Evolutionary conservation across 345 rosid genomes (phyloP).

Genomic region (Boechera retrofracta): DNA sequence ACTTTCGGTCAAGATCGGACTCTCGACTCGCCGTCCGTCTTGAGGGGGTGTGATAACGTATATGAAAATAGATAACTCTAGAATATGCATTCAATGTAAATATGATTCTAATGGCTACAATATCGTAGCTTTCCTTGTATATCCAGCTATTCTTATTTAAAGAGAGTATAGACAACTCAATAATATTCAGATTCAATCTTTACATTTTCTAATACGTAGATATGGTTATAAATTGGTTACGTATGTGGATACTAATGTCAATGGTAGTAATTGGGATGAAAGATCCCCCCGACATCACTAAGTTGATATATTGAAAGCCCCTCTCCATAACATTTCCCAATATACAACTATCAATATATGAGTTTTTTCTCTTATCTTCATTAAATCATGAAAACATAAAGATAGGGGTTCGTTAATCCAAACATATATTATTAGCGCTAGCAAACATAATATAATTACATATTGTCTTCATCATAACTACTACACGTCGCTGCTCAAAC

Average conservation of each 20-base stretch:
- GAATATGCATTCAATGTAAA: too few species aligned
- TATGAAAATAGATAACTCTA: too few species aligned
- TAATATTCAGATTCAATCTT: too few species aligned
- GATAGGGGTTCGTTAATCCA: constrained; percentile 7
- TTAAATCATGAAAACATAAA: constrained; percentile 8
- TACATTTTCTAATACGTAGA: neutral
- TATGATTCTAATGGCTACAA: too few species aligned
- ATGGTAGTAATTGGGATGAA: neutral
- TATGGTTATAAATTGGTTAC: neutral
- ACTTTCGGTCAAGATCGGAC: too few species aligned
- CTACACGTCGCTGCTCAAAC: constrained; percentile 14
- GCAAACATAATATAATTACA: constrained; percentile 7
- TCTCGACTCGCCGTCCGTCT: too few species aligned
- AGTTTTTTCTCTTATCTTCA: neutral
- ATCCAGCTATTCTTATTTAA: too few species aligned
- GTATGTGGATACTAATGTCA: neutral
- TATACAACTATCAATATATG: neutral
- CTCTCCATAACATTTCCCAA: neutral
- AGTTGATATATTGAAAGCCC: neutral
- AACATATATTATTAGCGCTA: constrained; percentile 1
- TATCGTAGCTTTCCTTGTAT: too few species aligned
- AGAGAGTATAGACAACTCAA: too few species aligned
- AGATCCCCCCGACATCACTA: neutral
- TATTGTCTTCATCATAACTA: constrained; percentile 3
- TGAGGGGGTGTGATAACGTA: too few species aligned